Evolutionary conservation across 768 basidiomycete species (phyloP).

Genomic region (Phaffia australis): DNA sequence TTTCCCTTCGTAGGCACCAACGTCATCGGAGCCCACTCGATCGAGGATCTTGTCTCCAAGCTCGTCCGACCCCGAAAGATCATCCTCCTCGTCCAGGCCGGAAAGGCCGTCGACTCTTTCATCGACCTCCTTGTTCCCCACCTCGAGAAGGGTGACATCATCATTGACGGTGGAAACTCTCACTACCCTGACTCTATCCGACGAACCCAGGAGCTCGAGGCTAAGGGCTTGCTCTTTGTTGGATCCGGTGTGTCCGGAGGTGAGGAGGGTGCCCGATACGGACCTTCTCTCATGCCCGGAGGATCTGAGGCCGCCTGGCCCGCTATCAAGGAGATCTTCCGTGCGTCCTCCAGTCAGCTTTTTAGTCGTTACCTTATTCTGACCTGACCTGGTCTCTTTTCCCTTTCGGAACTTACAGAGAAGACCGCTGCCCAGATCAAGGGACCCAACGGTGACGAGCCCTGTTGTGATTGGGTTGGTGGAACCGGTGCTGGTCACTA

Average conservation of each 20-base stretch:
- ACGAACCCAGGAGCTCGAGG: conserved; percentile 80
- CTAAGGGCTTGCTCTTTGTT: conserved; percentile 90
- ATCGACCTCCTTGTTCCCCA: conserved; percentile 77
- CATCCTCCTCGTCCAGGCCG: conserved; percentile 95
- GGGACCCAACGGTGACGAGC: conserved; percentile 50
- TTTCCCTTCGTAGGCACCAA: conserved; percentile 61
- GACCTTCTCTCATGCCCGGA: conserved; percentile 98
- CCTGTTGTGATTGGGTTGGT: conserved; percentile 99
- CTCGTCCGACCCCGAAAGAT: conserved; percentile 94
- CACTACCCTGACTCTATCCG: conserved; percentile 98
- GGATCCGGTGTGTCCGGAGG: conserved; percentile 98
- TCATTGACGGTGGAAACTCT: conserved; percentile 99
- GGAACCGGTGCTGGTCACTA: conserved; percentile 93
- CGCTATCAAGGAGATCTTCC: conserved; percentile 95
- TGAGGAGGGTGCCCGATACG: conserved; percentile 94
- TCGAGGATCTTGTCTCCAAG: conserved; percentile 80
- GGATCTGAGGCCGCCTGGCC: conserved; percentile 91
- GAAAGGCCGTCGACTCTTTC: conserved; percentile 88
- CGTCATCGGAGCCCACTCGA: conserved; percentile 83
- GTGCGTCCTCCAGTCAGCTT: conserved; percentile 5
- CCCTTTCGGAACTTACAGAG: conserved; percentile 39
- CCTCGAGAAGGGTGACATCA: conserved; percentile 91
- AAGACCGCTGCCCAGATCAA: conserved; percentile 88
- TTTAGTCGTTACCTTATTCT: neutral
- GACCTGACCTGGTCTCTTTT: neutral